Conservation (phyloP, 2,329 filamentous ascomycete genomes). For the Escovopsis sp. region DNA sequence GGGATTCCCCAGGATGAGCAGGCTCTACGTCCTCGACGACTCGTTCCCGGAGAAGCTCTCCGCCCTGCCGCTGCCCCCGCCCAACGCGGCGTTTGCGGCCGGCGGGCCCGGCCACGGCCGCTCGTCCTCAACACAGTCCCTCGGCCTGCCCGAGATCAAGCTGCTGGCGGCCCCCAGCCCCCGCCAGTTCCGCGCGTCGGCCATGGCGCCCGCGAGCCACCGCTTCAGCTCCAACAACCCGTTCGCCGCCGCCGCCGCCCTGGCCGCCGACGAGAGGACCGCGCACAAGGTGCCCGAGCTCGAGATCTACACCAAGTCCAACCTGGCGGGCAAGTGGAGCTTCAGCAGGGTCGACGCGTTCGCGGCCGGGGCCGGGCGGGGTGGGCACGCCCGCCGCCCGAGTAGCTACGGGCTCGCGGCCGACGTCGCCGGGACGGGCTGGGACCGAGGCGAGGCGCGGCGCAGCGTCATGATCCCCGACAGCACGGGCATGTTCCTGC, state of each 20-base stretch:
- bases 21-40: conserved; percentile 75
- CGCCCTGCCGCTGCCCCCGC: conserved; percentile 44
- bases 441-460: conserved; percentile 36
- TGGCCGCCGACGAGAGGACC: conserved; percentile 11
- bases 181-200: background rate
- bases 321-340: conserved; percentile 44
- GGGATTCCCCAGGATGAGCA: conserved; percentile 55
- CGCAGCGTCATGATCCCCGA: conserved; percentile 40
- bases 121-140: conserved; percentile 19
- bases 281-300: conserved; percentile 30
- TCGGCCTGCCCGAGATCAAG: conserved; percentile 9
- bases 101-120: conserved; percentile 10
- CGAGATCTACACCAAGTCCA: conserved; percentile 45
- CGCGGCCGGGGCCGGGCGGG: conserved; percentile 9
- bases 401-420: conserved; percentile 44
- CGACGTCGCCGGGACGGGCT: conserved; percentile 32
- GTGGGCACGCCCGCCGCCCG: conserved; percentile 23
- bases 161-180: background rate
- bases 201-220: conserved; percentile 5
- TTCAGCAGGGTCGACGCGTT: conserved; percentile 34
- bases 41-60: conserved; percentile 70
- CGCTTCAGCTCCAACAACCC: conserved; percentile 49
- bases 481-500: conserved; percentile 36
- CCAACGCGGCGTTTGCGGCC: conserved; percentile 25
- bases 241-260: conserved; percentile 27